Conservation (phyloP, 75 land plant genomes). For the Pinus taeda region DNA sequence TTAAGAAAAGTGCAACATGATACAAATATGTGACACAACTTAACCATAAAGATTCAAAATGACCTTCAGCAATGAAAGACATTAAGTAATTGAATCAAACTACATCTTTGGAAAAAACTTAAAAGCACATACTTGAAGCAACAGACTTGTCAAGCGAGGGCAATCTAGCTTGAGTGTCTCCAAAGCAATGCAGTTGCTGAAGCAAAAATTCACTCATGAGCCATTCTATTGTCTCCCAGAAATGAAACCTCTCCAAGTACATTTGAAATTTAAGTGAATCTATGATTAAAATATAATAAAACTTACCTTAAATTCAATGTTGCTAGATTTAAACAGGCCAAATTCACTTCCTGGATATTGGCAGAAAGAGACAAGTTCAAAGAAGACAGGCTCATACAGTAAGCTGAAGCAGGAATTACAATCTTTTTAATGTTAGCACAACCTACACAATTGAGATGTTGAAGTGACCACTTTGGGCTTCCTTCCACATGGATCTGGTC, state of each 20-base stretch:
- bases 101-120: no score
- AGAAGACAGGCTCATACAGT: slow-evolving; percentile 57
- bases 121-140: slow-evolving; percentile 63
- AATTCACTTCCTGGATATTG: slow-evolving; percentile 81
- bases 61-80: no score
- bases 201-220: neutral
- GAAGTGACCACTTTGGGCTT: slow-evolving; percentile 38
- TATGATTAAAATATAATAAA: neutral
- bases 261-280: neutral
- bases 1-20: neutral
- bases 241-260: neutral
- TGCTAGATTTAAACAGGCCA: slow-evolving; percentile 66
- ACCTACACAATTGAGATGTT: slow-evolving; percentile 89
- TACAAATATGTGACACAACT: neutral
- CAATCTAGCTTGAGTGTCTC: slow-evolving; percentile 76
- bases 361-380: slow-evolving; percentile 82
- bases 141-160: slow-evolving; percentile 77
- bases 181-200: slow-evolving; percentile 84
- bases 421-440: slow-evolving; percentile 88
- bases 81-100: no score
- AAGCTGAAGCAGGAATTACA: slow-evolving; percentile 50
- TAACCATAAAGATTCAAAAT: neutral
- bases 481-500: slow-evolving; percentile 5
- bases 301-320: slow-evolving; percentile 80
- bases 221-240: neutral